Evolutionary conservation across 306 rosid species (phyloP).

Genomic region (Senna tora): DNA sequence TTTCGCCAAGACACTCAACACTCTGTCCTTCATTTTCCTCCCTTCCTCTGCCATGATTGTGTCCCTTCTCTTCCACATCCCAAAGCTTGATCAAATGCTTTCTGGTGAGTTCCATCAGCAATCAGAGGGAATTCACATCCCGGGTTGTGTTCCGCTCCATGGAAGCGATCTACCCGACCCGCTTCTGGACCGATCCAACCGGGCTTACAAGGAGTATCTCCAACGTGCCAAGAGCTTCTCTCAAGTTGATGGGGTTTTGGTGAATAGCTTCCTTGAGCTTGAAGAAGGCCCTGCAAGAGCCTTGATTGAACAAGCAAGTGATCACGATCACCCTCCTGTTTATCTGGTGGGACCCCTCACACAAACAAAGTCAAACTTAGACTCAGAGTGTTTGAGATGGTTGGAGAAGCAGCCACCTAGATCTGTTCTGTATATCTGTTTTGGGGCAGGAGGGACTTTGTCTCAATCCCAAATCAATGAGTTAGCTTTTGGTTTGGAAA

Average conservation of each 20-base stretch:
- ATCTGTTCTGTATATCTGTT: background rate
- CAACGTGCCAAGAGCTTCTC: background rate
- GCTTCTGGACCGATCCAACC: conserved; percentile 32
- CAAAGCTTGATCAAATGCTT: conserved; percentile 20
- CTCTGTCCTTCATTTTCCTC: conserved; percentile 30
- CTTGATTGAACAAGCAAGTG: too few relatives aligned
- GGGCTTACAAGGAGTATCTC: conserved; percentile 32
- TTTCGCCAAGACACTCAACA: background rate
- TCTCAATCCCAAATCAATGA: conserved; percentile 4
- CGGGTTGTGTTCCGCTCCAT: conserved; percentile 43
- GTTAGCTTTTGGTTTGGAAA: conserved; percentile 25
- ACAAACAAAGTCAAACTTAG: background rate
- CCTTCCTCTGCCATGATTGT: conserved; percentile 13
- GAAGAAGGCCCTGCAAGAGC: conserved; percentile 15
- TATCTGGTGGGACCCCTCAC: conserved; percentile 46
- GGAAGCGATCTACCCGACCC: conserved; percentile 36
- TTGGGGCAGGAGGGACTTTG: conserved; percentile 23
- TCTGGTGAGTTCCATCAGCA: conserved; percentile 26
- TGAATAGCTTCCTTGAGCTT: conserved; percentile 42
- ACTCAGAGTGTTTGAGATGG: background rate
- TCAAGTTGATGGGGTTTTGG: conserved; percentile 28
- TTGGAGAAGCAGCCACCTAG: background rate
- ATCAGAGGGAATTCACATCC: conserved; percentile 25
- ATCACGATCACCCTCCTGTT: conserved; percentile 13
- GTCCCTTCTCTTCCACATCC: conserved; percentile 7